phyloP scores from a whole-genome alignment of 1,284 basidiomycete genomes.

The Ceratobasidium sp. region DNA sequence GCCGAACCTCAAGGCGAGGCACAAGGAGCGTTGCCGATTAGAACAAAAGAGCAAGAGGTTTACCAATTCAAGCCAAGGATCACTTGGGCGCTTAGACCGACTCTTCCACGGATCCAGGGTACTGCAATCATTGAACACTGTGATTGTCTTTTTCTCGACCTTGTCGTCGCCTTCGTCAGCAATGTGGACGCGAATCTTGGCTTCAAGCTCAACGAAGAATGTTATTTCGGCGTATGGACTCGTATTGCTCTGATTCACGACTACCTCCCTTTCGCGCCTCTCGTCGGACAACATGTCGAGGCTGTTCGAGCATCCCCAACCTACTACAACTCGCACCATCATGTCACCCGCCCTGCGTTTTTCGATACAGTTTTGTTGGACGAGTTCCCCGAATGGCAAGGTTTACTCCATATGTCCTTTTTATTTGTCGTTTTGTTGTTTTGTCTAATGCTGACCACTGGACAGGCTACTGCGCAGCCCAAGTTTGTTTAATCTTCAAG shows the following conservation, averaged over 20 bases:
- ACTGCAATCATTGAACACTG: background rate
- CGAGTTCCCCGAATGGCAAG: background rate
- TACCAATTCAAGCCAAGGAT: background rate
- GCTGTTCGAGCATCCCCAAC: background rate
- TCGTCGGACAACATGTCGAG: background rate
- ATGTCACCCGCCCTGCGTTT: background rate
- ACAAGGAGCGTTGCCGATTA: no score
- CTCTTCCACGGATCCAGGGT: background rate
- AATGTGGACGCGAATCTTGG: no score
- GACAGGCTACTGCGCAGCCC: no score
- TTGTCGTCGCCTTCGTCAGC: background rate
- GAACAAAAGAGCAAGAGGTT: background rate
- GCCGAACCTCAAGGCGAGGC: no score
- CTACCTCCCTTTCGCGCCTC: background rate
- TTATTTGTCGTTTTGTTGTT: background rate
- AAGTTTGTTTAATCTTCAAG: background rate
- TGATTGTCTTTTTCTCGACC: background rate
- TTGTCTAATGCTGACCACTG: background rate
- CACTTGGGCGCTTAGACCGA: background rate
- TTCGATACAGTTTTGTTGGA: background rate
- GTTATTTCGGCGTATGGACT: background rate
- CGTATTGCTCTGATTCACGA: background rate
- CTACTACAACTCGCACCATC: no score
- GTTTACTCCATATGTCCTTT: background rate
- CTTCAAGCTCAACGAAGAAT: background rate